Evolutionary conservation across 352 stramenopile species (phyloP).

Genomic region (Phytophthora macrochlamydospora): DNA sequence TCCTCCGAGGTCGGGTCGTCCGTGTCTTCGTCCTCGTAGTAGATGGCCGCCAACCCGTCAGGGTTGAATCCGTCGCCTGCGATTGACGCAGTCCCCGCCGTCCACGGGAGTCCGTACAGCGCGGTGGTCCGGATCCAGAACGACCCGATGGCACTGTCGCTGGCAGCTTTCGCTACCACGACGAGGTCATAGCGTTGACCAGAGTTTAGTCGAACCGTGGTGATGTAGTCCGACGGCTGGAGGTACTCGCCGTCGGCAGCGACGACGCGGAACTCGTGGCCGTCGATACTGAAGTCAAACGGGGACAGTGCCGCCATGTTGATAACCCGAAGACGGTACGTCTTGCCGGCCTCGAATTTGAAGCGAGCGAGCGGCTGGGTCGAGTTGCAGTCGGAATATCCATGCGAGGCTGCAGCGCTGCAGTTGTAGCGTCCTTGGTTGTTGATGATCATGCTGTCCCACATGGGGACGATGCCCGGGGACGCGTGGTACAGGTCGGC

Average conservation of each 20-base stretch:
- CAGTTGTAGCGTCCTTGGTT: constrained; percentile 40
- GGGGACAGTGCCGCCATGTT: constrained; percentile 37
- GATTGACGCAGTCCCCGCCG: constrained; percentile 9
- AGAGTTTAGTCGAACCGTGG: constrained; percentile 30
- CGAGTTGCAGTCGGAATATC: constrained; percentile 16
- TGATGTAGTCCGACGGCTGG: constrained; percentile 33
- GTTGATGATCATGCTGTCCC: constrained; percentile 39
- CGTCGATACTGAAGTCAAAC: constrained; percentile 40
- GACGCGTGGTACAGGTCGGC: constrained; percentile 37
- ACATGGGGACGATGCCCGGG: constrained; percentile 24
- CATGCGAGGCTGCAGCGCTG: constrained; percentile 17
- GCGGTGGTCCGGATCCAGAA: constrained; percentile 35
- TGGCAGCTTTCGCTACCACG: constrained; percentile 22
- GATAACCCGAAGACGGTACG: constrained; percentile 36
- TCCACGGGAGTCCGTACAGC: constrained; percentile 30
- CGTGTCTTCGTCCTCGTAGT: constrained; percentile 16
- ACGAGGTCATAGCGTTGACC: constrained; percentile 39
- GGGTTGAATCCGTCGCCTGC: constrained; percentile 31
- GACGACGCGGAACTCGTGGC: constrained; percentile 33
- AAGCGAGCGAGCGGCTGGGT: constrained; percentile 27
- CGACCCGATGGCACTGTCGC: constrained; percentile 8
- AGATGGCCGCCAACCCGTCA: constrained; percentile 22
- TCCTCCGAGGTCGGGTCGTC: constrained; percentile 20
- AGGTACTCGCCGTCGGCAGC: constrained; percentile 31
- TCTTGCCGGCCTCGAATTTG: constrained; percentile 27